Conservation (phyloP, 2,329 filamentous ascomycete species). For the Tothia fuscella region DNA sequence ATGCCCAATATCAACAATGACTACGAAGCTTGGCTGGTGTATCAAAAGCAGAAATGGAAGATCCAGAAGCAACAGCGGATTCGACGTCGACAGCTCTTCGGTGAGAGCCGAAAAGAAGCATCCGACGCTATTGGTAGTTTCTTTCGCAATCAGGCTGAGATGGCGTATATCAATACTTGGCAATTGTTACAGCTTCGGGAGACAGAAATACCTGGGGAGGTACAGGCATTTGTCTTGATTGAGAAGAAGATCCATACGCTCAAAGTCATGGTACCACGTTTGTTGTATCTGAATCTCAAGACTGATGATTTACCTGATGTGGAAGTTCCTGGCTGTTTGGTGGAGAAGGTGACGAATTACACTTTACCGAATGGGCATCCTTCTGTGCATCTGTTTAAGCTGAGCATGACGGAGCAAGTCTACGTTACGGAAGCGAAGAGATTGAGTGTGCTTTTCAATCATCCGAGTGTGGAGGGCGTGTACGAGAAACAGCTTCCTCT, state of each 20-base stretch:
- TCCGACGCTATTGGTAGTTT: slow-evolving; percentile 53
- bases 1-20: slow-evolving; percentile 81
- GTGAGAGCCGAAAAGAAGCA: slow-evolving; percentile 57
- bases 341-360: slow-evolving; percentile 87
- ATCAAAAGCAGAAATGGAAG: slow-evolving; percentile 99
- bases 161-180: slow-evolving; percentile 87
- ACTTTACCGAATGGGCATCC: slow-evolving; percentile 91
- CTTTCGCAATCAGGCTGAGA: slow-evolving; percentile 86
- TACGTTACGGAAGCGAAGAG: slow-evolving; percentile 79
- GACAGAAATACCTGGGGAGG: slow-evolving; percentile 74
- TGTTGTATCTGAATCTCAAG: slow-evolving; percentile 87
- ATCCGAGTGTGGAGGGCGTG: slow-evolving; percentile 89
- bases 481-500: slow-evolving; percentile 91
- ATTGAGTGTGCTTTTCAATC: slow-evolving; percentile 72
- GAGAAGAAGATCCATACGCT: slow-evolving; percentile 82
- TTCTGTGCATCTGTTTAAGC: slow-evolving; percentile 86
- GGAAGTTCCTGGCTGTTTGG: slow-evolving; percentile 70
- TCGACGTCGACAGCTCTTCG: slow-evolving; percentile 81
- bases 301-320: slow-evolving; percentile 78
- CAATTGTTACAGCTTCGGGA: slow-evolving; percentile 79
- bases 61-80: slow-evolving; percentile 84
- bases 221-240: slow-evolving; percentile 82
- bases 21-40: slow-evolving; percentile 77
- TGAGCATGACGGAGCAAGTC: slow-evolving; percentile 77
- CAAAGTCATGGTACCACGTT: slow-evolving; percentile 78